phyloP scores from a whole-genome alignment of 108 stramenopile genomes.

The Pseudonitzschia delicatissima region DNA sequence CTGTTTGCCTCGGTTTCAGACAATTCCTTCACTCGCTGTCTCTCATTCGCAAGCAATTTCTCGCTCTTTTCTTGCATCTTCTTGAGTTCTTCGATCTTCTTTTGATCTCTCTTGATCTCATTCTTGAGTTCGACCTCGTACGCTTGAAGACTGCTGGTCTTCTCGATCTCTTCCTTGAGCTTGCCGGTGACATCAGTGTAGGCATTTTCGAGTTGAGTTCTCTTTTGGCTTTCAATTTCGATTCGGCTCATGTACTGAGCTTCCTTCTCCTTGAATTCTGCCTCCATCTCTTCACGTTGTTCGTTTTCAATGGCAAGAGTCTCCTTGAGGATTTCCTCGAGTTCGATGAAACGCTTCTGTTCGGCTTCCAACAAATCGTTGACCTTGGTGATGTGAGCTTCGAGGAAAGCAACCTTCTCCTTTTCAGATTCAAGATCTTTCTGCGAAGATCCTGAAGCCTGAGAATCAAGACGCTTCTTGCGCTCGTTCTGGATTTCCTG shows the following conservation, averaged over 20 bases:
- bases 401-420: conserved; percentile 35
- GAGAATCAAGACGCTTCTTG: conserved; percentile 7
- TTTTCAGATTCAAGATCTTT: conserved; percentile 15
- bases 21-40: conserved; percentile 15
- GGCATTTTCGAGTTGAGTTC: conserved; percentile 15
- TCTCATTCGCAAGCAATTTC: conserved; percentile 14
- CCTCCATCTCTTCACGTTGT: conserved; percentile 24
- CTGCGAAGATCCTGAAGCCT: conserved; percentile 9
- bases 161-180: conserved; percentile 24
- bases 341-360: conserved; percentile 32
- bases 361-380: conserved; percentile 34
- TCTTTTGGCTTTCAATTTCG: conserved; percentile 22
- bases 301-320: conserved; percentile 34
- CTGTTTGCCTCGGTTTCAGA: conserved; percentile 17
- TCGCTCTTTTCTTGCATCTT: not conserved
- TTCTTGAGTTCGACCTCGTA: conserved; percentile 26
- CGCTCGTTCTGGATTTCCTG: conserved; percentile 15
- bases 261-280: conserved; percentile 27
- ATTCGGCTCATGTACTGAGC: conserved; percentile 18
- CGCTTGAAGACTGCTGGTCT: conserved; percentile 12
- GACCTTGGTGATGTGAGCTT: conserved; percentile 30
- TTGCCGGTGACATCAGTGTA: conserved; percentile 16
- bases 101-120: conserved; percentile 14
- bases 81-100: conserved; percentile 17
- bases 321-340: conserved; percentile 37